These are phyloP conservation scores for Metschnikowia kofuensis DNA, from an alignment of 805 yeast genomes.

Conservation along the genomic window DNA sequence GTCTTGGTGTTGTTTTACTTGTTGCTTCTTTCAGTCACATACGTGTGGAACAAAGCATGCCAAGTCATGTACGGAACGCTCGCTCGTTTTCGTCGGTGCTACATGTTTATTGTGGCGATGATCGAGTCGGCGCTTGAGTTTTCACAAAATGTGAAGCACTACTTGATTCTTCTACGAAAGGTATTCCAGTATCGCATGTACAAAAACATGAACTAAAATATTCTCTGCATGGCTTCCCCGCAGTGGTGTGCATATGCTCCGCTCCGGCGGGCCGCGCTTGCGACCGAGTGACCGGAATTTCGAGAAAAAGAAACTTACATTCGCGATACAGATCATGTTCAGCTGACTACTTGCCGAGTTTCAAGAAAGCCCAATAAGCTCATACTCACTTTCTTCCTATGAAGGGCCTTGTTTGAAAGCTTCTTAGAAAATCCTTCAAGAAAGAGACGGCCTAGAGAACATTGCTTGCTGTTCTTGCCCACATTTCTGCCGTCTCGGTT, in stretches of 20 bases:
- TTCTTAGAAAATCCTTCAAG: neutral
- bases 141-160: slow-evolving; percentile 18
- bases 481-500: too few relatives aligned
- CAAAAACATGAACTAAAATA: slow-evolving; percentile 23
- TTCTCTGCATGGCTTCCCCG: slow-evolving; percentile 6
- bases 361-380: too few relatives aligned
- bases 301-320: neutral
- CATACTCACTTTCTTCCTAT: too few relatives aligned
- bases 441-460: neutral
- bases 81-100: slow-evolving; percentile 13
- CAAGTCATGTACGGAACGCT: slow-evolving; percentile 13
- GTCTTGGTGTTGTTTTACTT: slow-evolving; percentile 5
- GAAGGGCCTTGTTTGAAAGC: too few relatives aligned
- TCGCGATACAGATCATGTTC: neutral
- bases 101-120: slow-evolving; percentile 13
- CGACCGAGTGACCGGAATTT: neutral
- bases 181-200: slow-evolving; percentile 23
- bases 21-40: slow-evolving; percentile 4
- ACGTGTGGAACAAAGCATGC: slow-evolving; percentile 2
- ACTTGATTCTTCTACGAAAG: slow-evolving; percentile 16
- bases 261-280: neutral
- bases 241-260: slow-evolving; percentile 3
- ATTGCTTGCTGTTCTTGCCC: too few relatives aligned
- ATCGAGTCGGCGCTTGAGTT: slow-evolving; percentile 19
- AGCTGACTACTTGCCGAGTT: too few relatives aligned